Conservation (phyloP, 805 yeast genomes). For the Yarrowia sp. region DNA sequence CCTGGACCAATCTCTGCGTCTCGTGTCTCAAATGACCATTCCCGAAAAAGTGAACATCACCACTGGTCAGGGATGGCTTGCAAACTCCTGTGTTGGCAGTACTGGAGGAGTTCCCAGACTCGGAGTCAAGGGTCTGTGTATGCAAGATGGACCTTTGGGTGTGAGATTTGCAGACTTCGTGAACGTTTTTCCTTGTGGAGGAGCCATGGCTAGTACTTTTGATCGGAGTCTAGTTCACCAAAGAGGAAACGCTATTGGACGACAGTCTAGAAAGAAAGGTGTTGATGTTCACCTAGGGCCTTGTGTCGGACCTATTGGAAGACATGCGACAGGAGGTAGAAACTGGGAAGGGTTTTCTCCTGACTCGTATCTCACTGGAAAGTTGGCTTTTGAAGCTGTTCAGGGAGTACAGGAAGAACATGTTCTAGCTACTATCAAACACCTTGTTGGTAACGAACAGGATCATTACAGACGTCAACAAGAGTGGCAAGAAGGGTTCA, state of each 20-base stretch:
- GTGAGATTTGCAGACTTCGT: slow-evolving; percentile 54
- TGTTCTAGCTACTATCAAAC: slow-evolving; percentile 55
- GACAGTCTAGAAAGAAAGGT: slow-evolving; percentile 54
- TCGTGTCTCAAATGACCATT: slow-evolving; percentile 56
- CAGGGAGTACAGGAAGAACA: slow-evolving; percentile 58
- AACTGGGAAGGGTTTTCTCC: slow-evolving; percentile 64
- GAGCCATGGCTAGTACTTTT: slow-evolving; percentile 59
- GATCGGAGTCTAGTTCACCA: slow-evolving; percentile 51
- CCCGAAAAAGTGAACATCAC: slow-evolving; percentile 61
- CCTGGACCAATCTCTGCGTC: slow-evolving; percentile 51
- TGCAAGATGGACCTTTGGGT: slow-evolving; percentile 65
- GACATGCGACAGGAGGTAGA: slow-evolving; percentile 61
- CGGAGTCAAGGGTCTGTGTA: slow-evolving; percentile 53
- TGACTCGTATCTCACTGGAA: slow-evolving; percentile 60
- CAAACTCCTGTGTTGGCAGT: slow-evolving; percentile 53
- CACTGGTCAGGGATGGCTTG: slow-evolving; percentile 62
- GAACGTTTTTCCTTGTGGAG: slow-evolving; percentile 56
- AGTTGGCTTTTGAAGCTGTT: slow-evolving; percentile 52
- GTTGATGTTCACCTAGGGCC: slow-evolving; percentile 59
- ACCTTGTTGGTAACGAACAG: slow-evolving; percentile 60
- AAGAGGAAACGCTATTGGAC: slow-evolving; percentile 57
- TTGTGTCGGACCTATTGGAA: slow-evolving; percentile 58
- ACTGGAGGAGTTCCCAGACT: slow-evolving; percentile 57
- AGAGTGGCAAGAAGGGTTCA: slow-evolving; percentile 47
- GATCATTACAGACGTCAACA: slow-evolving; percentile 56